Conservation (phyloP, 352 stramenopile genomes). For the Phytophthora quininea region DNA sequence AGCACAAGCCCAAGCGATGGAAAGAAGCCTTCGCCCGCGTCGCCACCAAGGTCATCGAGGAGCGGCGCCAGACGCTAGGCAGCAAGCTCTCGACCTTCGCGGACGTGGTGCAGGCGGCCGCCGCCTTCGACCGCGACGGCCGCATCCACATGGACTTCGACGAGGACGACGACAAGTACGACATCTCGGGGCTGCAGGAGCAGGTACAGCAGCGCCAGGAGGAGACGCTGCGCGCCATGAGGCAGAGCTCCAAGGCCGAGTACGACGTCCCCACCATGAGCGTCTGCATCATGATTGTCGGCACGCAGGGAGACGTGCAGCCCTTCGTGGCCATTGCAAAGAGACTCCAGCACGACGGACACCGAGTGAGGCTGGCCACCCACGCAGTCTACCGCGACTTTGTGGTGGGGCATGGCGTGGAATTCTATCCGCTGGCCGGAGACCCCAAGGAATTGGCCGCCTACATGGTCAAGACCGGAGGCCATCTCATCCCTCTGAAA, state of each 20-base stretch:
- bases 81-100: conserved; percentile 35
- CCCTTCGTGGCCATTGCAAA: conserved; percentile 89
- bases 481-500: conserved; percentile 74
- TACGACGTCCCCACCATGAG: conserved; percentile 55
- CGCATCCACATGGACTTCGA: conserved; percentile 61
- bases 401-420: conserved; percentile 72
- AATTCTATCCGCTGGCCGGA: conserved; percentile 82
- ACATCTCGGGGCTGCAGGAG: conserved; percentile 44
- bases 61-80: conserved; percentile 17
- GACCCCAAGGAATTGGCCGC: conserved; percentile 79
- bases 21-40: conserved; percentile 29
- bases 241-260: conserved; percentile 23
- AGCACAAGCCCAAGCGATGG: conserved; percentile 26
- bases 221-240: conserved; percentile 16
- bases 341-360: conserved; percentile 80
- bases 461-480: conserved; percentile 93
- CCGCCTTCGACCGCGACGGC: conserved; percentile 49
- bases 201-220: conserved; percentile 30
- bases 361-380: conserved; percentile 91
- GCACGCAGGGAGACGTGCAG: conserved; percentile 87
- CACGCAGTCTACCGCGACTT: conserved; percentile 89
- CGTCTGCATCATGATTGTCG: conserved; percentile 92
- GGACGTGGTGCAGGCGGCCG: conserved; percentile 53
- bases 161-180: conserved; percentile 49
- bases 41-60: conserved; percentile 28